A percentile compares a stretch with the other conserved stretches of the same genome.
phyloP scores from a whole-genome alignment of 2,329 filamentous ascomycete genomes.

The Fusarium vanettenii region DNA sequence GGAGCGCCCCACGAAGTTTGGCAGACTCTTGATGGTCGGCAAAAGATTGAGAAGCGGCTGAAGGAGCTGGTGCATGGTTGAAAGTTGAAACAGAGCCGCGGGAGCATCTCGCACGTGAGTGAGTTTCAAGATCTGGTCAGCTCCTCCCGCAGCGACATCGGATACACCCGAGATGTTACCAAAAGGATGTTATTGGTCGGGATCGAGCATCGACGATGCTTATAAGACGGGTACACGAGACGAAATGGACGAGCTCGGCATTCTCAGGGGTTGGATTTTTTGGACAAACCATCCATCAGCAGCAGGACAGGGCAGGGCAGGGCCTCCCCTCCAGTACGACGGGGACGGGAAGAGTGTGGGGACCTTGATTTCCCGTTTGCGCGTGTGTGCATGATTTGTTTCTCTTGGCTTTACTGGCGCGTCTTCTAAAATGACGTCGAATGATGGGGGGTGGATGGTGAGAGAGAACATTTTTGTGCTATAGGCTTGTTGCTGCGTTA shows the following conservation, averaged over 20 bases:
- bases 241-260: conserved; percentile 1
- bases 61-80: conserved; percentile 68
- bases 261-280: conserved; percentile 1
- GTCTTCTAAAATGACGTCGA: conserved; percentile 17
- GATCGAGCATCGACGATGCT: conserved; percentile 23
- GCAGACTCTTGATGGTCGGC: conserved; percentile 77
- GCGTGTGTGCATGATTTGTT: conserved; percentile 17
- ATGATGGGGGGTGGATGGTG: background rate
- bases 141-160: background rate
- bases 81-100: conserved; percentile 18
- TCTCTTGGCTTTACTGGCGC: conserved; percentile 19
- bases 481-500: background rate
- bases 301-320: background rate
- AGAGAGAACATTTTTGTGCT: background rate
- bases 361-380: conserved; percentile 1
- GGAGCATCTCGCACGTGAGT: conserved; percentile 15
- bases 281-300: background rate
- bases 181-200: background rate
- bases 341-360: conserved; percentile 29
- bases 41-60: conserved; percentile 82
- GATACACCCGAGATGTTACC: conserved; percentile 5
- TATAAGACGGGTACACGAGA: conserved; percentile 16
- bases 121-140: background rate
- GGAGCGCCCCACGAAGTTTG: conserved; percentile 90
- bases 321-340: background rate